Base-by-base conservation (phyloP, 495 filamentous ascomycete species). In the Staphylotrichum longicolle region DNA sequence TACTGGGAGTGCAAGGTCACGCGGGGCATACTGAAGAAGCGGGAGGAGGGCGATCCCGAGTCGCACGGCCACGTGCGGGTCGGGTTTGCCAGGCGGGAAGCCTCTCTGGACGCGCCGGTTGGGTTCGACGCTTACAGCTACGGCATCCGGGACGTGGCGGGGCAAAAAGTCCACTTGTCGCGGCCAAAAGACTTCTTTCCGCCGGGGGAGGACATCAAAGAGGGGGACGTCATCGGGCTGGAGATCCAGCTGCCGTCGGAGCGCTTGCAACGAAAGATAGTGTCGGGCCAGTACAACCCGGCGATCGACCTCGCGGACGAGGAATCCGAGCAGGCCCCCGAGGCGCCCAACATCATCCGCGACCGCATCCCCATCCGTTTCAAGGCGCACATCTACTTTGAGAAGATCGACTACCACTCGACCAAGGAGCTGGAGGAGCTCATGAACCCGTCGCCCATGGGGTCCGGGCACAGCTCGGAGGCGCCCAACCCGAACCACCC, bases 81-180 rank as follows among this genome's bases (percentile, higher is more conserved):
- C 56, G 95, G 95, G 2, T 97, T 91, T 74, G 92, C 94, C 1
- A 78, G 95, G 57, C 82, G 93, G 39, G 95, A 99, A 67, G 91
- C 93, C 9, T 90, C 91, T 15, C 78, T 96, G 3, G 95, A 98
- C 66, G 90, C 90, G 12, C 94, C 95, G 9, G 91, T 97, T 11
- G 95, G 95, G 0, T 96, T 93, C 66, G 94, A 99, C 72, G 92
- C 90, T 40, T 98, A 98, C 72, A 94, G 91, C 50, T 99, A 99
- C 71, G 95, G 90, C 20, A 82, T 99, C 57, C 86, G 93, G 27
- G 95, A 98, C 68, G 85, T 91, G 11, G 82, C 85, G 11, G 93
- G 93, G 9, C 91, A 98, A 69, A 93, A 94, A 51, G 88, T 96
- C 30, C 92, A 95, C 74, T 89, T 93, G 77, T 97, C 93, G 59